A percentile compares a stretch with the other conserved stretches of the same genome.
Evolutionary conservation across 257 asterid species (phyloP).

Genomic region (Plantago elongata): DNA sequence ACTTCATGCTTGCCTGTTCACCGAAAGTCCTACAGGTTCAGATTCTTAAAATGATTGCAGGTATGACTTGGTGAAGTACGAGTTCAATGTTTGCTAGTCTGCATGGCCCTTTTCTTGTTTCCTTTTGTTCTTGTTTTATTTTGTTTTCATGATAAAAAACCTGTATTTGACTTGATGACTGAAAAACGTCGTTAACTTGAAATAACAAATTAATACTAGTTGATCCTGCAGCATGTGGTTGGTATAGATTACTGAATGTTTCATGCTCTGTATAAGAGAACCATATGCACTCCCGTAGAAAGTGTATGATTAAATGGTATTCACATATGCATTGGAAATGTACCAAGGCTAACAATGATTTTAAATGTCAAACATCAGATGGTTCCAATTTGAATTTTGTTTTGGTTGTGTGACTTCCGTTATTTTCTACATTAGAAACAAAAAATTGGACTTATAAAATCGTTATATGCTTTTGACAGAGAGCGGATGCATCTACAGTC

Average conservation of each 20-base stretch:
- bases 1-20: slow-evolving; percentile 20
- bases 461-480: slow-evolving; percentile 45
- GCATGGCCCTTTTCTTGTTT: neutral
- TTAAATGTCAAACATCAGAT: too few relatives aligned
- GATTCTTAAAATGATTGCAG: slow-evolving; percentile 24
- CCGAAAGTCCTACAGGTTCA: slow-evolving; percentile 37
- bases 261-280: neutral
- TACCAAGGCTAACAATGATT: too few relatives aligned
- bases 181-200: neutral
- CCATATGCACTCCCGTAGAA: neutral
- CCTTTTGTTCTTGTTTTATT: neutral
- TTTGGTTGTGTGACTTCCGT: neutral
- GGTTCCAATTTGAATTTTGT: too few relatives aligned
- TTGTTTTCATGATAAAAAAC: neutral
- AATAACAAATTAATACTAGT: neutral
- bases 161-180: neutral
- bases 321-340: too few relatives aligned
- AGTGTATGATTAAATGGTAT: too few relatives aligned
- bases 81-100: slow-evolving; percentile 8
- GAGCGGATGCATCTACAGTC: slow-evolving; percentile 93
- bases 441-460: slow-evolving; percentile 6
- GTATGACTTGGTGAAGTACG: neutral
- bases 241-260: neutral
- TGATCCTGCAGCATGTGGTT: neutral
- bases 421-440: neutral